A percentile compares a stretch with the other conserved stretches of the same genome.
These are phyloP conservation scores for Aspergillus fischeri DNA, from an alignment of 2,329 filamentous ascomycete species.

Conservation along the genomic window DNA sequence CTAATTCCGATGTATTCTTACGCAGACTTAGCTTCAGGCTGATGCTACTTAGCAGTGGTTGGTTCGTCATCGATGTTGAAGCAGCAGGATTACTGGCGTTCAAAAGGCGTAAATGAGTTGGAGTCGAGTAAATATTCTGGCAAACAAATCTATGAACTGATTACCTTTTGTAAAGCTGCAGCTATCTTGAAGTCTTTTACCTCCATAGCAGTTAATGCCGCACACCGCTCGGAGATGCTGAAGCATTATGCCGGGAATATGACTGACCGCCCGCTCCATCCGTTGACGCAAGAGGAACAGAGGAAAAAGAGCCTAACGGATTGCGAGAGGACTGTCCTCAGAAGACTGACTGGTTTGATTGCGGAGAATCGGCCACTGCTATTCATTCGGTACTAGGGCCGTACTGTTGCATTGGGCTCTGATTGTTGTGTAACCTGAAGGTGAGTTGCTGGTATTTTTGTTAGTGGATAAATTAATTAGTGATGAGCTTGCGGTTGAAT, in stretches of 20 bases:
- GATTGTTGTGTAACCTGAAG: not conserved
- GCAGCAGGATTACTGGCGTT: slow-evolving; percentile 14
- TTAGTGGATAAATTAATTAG: too few species aligned
- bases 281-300: slow-evolving; percentile 5
- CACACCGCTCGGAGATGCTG: not conserved
- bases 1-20: not conserved
- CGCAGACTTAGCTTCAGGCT: not conserved
- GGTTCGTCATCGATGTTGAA: slow-evolving; percentile 6
- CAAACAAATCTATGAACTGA: not conserved
- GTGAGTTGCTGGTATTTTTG: not conserved
- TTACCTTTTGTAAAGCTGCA: not conserved
- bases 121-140: slow-evolving; percentile 13
- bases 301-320: not conserved
- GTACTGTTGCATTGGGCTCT: not conserved
- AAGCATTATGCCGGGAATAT: slow-evolving; percentile 3
- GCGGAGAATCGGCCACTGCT: not conserved
- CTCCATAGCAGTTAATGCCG: not conserved
- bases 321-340: not conserved
- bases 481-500: not conserved
- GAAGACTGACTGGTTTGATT: not conserved
- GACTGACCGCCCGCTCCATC: slow-evolving; percentile 8
- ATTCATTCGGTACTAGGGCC: not conserved
- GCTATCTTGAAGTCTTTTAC: not conserved
- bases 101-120: slow-evolving; percentile 15
- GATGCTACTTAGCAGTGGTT: not conserved